These are phyloP conservation scores for Boletus semigastroideus DNA, from an alignment of 1,284 basidiomycete species.

Conservation along the genomic window DNA sequence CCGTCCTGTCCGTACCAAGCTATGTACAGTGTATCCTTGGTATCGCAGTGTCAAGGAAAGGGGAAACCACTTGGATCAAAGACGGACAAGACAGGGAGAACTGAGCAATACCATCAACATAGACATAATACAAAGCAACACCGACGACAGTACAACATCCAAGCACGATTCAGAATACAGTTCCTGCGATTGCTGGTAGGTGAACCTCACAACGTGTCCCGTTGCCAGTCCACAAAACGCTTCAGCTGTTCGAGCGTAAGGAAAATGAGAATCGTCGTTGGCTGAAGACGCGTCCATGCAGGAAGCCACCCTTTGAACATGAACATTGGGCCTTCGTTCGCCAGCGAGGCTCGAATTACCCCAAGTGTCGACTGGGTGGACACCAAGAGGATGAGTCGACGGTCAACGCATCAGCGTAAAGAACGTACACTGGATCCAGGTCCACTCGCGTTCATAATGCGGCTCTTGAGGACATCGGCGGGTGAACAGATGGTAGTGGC, in stretches of 20 bases:
- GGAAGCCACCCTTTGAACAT: conserved; percentile 93
- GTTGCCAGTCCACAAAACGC: conserved; percentile 25
- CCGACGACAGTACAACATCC: not conserved
- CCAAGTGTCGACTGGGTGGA: conserved; percentile 59
- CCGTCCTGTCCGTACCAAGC: not conserved
- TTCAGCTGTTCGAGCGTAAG: conserved; percentile 58
- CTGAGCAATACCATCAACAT: not conserved
- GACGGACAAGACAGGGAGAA: not conserved
- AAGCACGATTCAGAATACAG: not conserved
- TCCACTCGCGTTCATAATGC: conserved; percentile 89
- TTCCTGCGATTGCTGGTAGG: not conserved
- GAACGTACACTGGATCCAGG: conserved; percentile 66
- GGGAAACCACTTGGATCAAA: not conserved
- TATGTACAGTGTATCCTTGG: conserved; percentile 2
- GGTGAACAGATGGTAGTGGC: conserved; percentile 94
- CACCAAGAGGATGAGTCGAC: not conserved
- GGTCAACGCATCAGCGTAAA: not conserved
- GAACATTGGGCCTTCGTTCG: conserved; percentile 82
- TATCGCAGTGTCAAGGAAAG: conserved; percentile 5
- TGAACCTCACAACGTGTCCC: conserved; percentile 15
- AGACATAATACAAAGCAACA: not conserved
- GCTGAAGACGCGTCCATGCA: conserved; percentile 82
- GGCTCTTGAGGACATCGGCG: conserved; percentile 87
- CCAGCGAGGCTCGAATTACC: conserved; percentile 72
- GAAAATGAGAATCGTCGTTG: conserved; percentile 84